A percentile compares a stretch with the other conserved stretches of the same genome.
Conservation (phyloP, 2,329 filamentous ascomycete species). For the Akanthomyces dipterigenus region DNA sequence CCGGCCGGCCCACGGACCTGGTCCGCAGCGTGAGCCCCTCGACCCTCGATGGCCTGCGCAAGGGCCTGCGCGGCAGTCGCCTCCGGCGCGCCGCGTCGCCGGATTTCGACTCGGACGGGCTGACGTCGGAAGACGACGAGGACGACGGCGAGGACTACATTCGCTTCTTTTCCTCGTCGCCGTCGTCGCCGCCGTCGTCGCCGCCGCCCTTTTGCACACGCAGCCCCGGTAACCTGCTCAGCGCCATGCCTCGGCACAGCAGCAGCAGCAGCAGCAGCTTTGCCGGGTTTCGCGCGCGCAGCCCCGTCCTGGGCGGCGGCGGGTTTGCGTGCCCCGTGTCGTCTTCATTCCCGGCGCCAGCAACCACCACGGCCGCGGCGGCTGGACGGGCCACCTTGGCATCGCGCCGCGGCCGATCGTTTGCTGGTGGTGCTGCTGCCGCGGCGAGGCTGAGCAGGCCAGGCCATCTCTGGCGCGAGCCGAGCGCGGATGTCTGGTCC, state of each 20-base stretch:
- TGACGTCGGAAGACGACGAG: constrained; percentile 40
- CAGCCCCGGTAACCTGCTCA: not conserved
- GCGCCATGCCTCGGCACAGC: constrained; percentile 20
- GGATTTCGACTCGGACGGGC: constrained; percentile 34
- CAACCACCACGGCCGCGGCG: constrained; percentile 21
- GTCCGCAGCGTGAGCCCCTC: constrained; percentile 52
- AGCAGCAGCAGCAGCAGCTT: too few relatives aligned
- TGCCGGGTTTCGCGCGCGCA: constrained; percentile 26
- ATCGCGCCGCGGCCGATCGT: constrained; percentile 16
- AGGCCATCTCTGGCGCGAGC: constrained; percentile 45
- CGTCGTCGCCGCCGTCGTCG: constrained; percentile 34
- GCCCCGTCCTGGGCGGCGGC: constrained; percentile 26
- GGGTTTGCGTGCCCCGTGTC: constrained; percentile 26
- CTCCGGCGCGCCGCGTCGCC: constrained; percentile 25
- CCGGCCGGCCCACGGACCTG: constrained; percentile 36
- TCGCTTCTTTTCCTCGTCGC: constrained; percentile 36
- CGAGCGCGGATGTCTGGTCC: constrained; percentile 53
- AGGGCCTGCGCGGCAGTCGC: constrained; percentile 22
- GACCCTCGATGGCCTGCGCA: constrained; percentile 44
- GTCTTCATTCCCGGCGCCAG: constrained; percentile 25
- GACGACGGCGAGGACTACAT: constrained; percentile 46
- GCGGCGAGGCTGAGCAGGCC: constrained; percentile 30
- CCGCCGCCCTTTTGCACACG: constrained; percentile 12
- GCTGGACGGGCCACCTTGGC: constrained; percentile 17
- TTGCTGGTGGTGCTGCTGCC: not conserved